Base-by-base conservation (phyloP, 1,284 basidiomycete species). In the Microbotryum scabiosae region DNA sequence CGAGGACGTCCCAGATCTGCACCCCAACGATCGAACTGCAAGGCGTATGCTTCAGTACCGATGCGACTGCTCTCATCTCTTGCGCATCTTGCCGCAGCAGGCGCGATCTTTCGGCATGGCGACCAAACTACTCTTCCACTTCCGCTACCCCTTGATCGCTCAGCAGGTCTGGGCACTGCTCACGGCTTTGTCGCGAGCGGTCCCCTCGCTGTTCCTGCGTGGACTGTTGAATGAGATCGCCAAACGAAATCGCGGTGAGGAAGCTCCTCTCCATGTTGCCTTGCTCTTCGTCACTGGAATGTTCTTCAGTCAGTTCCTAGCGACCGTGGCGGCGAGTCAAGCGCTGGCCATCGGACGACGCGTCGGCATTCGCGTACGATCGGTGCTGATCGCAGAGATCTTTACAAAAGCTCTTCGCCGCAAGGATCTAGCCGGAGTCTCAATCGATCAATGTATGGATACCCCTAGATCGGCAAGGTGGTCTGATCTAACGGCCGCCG, bases 371-470 rank as follows among this genome's bases (percentile, higher is more conserved):
- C 71, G 77, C 12, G 63, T 41, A 9, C 66, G 73, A 41, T 75
- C 79, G 1, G 76, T 82, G 61, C 76, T 82, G 58, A 76, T 81
- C 63, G 73, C 77, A 44, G 80, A 81, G 61, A 78, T 81, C 32
- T 79, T 81, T 63, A 77, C 78, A 53, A 82, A 82, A 70, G 78
- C 79, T 0, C 74, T 82, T 0, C 75, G 80, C 9, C 69, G 80
- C n/a, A 75, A 77, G 57, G 79, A 81, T 65, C 72, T 75, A 43
- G 71, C 75, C 20, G 75, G 75, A 0, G 62, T 70, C 1, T 73
- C 65, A 5, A 28, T 41, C 36, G 36, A 10, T 12, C 36, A 12
- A 16, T 41, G 12, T 9, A 36, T 10, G 32, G 32, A 36, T 36
- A 36, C 2, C 32, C 12, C 32, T 16, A 41, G 16, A 41, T 16